phyloP scores from a whole-genome alignment of 345 rosid species.

The Moricandia arvensis region DNA sequence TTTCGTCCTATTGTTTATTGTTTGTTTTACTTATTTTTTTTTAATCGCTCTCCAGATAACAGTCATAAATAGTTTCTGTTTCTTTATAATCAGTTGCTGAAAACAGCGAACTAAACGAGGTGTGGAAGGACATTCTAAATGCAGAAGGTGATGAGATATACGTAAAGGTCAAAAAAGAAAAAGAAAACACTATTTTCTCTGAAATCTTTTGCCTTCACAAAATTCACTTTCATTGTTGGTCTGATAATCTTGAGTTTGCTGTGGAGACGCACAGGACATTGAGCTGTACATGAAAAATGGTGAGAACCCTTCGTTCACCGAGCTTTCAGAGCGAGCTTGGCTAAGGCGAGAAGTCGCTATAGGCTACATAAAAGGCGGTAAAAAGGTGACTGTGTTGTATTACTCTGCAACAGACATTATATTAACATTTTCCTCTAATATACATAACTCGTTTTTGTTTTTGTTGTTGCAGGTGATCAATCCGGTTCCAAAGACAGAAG shows the following conservation, averaged over 20 bases:
- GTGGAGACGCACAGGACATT: slow-evolving; percentile 53
- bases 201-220: neutral
- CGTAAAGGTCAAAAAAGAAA: slow-evolving; percentile 57
- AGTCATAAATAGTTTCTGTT: neutral
- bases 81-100: slow-evolving; percentile 58
- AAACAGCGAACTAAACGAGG: slow-evolving; percentile 80
- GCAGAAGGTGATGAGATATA: slow-evolving; percentile 98
- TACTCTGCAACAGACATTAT: neutral
- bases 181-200: neutral
- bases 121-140: slow-evolving; percentile 89
- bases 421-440: neutral
- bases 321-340: slow-evolving; percentile 78
- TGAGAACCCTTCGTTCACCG: slow-evolving; percentile 76
- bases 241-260: slow-evolving; percentile 1
- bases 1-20: neutral
- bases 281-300: slow-evolving; percentile 76
- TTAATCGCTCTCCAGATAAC: neutral
- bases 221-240: neutral
- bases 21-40: neutral
- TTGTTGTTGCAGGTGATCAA: slow-evolving; percentile 65
- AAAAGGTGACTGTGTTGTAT: slow-evolving; percentile 46
- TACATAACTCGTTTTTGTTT: neutral
- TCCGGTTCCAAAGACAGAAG: slow-evolving; percentile 64
- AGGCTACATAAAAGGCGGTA: slow-evolving; percentile 74
- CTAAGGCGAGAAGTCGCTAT: slow-evolving; percentile 84